phyloP scores from a whole-genome alignment of 768 basidiomycete species.

The Boletus rex-veris region DNA sequence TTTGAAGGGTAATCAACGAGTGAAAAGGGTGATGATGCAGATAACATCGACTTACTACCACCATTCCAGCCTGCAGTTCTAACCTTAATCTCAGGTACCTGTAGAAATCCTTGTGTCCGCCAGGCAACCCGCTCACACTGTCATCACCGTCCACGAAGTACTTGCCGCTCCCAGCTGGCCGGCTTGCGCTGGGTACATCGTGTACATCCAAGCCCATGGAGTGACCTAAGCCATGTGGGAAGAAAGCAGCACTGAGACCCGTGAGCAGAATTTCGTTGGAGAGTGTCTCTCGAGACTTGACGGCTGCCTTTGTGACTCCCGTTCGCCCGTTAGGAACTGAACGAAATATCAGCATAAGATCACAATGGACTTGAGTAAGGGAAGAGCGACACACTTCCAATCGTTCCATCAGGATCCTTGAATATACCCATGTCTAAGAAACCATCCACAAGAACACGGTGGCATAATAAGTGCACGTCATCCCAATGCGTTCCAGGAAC shows the following conservation, averaged over 20 bases:
- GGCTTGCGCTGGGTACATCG: slow-evolving; percentile 82
- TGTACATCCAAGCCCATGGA: slow-evolving; percentile 93
- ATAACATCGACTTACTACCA: slow-evolving; percentile 59
- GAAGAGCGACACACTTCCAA: slow-evolving; percentile 8
- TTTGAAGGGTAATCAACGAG: not conserved
- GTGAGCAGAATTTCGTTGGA: slow-evolving; percentile 61
- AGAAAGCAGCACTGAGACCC: slow-evolving; percentile 82
- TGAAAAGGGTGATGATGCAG: not conserved
- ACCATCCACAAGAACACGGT: slow-evolving; percentile 74
- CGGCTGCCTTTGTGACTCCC: not conserved
- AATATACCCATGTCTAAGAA: slow-evolving; percentile 87
- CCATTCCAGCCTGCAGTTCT: slow-evolving; percentile 74
- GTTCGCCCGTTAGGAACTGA: slow-evolving; percentile 5
- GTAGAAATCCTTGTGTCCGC: slow-evolving; percentile 68
- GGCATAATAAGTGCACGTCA: slow-evolving; percentile 77
- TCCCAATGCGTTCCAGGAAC: slow-evolving; percentile 90
- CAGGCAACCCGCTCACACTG: slow-evolving; percentile 56
- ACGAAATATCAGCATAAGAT: not conserved
- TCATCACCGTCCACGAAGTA: slow-evolving; percentile 73
- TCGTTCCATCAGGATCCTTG: slow-evolving; percentile 51
- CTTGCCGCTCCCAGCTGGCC: slow-evolving; percentile 55
- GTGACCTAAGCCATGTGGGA: slow-evolving; percentile 92
- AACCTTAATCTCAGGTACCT: slow-evolving; percentile 75
- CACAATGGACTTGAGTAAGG: not conserved
- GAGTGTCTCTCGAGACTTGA: slow-evolving; percentile 16